Percentiles rank a stretch among this genome's conserved stretches.
These are phyloP conservation scores for Russula foetens DNA, from an alignment of 768 basidiomycete species.

Conservation along the genomic window DNA sequence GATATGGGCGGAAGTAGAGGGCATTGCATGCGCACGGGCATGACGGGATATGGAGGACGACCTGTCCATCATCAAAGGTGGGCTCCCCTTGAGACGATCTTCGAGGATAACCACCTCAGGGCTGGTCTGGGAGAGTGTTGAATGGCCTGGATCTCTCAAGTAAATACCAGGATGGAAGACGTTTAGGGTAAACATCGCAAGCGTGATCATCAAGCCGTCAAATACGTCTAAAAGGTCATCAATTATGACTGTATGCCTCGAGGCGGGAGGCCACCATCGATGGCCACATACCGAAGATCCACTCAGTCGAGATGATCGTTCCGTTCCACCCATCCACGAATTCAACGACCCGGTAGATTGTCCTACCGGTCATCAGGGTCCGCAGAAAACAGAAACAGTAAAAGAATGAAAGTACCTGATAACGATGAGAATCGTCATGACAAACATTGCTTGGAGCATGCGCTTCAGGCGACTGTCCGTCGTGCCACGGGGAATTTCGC, in stretches of 20 bases:
- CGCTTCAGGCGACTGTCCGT: not conserved
- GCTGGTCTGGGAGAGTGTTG: no score
- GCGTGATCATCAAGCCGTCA: slow-evolving; percentile 14
- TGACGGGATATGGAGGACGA: no score
- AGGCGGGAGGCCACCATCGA: not conserved
- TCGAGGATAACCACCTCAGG: no score
- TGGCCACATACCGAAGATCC: slow-evolving; percentile 10
- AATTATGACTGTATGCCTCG: not conserved
- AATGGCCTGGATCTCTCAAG: no score
- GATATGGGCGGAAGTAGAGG: no score
- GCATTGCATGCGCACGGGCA: no score
- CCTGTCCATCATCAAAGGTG: no score
- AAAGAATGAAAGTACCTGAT: slow-evolving; percentile 1
- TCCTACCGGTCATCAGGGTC: not conserved
- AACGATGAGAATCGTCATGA: slow-evolving; percentile 13
- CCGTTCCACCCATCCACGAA: slow-evolving; percentile 13
- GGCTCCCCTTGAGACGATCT: no score
- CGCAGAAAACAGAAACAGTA: not conserved
- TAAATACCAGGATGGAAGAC: slow-evolving; percentile 8
- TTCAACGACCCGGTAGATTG: slow-evolving; percentile 14
- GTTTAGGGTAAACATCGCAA: slow-evolving; percentile 14
- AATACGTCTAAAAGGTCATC: slow-evolving; percentile 8
- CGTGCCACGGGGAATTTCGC: not conserved
- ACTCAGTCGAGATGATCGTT: slow-evolving; percentile 10
- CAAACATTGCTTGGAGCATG: slow-evolving; percentile 10